These are phyloP conservation scores for Penicillium sp. DNA, from an alignment of 2,329 filamentous ascomycete genomes.

Conservation along the genomic window DNA sequence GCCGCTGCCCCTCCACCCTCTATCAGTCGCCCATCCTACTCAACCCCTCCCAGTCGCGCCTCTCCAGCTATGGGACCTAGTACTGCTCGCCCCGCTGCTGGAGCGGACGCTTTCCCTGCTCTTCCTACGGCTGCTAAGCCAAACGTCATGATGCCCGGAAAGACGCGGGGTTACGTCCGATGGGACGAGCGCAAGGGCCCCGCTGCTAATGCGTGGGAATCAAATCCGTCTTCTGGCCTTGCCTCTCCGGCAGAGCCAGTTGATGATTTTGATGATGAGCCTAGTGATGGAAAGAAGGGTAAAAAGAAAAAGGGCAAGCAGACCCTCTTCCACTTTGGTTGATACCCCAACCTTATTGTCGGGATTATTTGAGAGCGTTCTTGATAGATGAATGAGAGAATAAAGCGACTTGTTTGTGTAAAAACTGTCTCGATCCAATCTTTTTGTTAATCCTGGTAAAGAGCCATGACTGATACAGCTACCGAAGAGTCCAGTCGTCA, in stretches of 20 bases:
- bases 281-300: slow-evolving; percentile 41
- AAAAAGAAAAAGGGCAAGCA: slow-evolving; percentile 52
- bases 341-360: slow-evolving; percentile 5
- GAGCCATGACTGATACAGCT: background rate
- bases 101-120: slow-evolving; percentile 75
- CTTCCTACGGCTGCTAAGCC: slow-evolving; percentile 78
- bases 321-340: slow-evolving; percentile 50
- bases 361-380: slow-evolving; percentile 10
- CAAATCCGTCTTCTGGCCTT: slow-evolving; percentile 32
- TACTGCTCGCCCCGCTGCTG: slow-evolving; percentile 34
- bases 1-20: slow-evolving; percentile 32
- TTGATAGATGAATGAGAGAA: slow-evolving; percentile 15
- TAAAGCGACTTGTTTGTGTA: background rate
- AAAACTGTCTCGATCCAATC: background rate
- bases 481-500: background rate
- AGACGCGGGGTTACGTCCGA: slow-evolving; percentile 54
- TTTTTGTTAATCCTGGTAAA: background rate
- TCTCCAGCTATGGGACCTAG: slow-evolving; percentile 35
- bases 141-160: slow-evolving; percentile 59
- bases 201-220: slow-evolving; percentile 48
- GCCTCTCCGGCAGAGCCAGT: slow-evolving; percentile 31
- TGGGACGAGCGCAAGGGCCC: slow-evolving; percentile 50
- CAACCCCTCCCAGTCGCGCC: slow-evolving; percentile 35
- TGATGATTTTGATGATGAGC: slow-evolving; percentile 31
- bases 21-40: slow-evolving; percentile 31